Conservation (phyloP, 805 yeast species). For the Starmerella ratchasimensis region DNA sequence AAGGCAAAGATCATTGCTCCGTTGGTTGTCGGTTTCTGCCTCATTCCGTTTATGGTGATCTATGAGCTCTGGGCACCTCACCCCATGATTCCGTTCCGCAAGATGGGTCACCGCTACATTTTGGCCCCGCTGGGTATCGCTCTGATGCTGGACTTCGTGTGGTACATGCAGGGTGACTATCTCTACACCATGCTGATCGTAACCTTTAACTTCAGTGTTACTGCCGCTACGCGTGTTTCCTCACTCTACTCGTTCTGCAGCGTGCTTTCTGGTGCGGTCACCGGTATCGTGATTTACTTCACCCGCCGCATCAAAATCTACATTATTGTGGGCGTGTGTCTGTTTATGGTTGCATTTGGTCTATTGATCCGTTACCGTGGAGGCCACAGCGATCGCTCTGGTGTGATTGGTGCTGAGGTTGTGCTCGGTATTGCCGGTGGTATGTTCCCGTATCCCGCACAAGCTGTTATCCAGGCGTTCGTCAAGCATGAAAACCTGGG, state of each 20-base stretch:
- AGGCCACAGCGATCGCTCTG: slow-evolving; percentile 31
- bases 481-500: slow-evolving; percentile 55
- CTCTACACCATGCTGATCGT: slow-evolving; percentile 54
- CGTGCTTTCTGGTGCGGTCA: slow-evolving; percentile 42
- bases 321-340: slow-evolving; percentile 41
- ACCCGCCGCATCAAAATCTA: slow-evolving; percentile 44
- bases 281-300: slow-evolving; percentile 40
- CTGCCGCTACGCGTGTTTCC: slow-evolving; percentile 55
- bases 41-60: slow-evolving; percentile 42
- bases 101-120: slow-evolving; percentile 55
- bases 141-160: slow-evolving; percentile 44
- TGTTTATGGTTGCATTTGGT: slow-evolving; percentile 53
- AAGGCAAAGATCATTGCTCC: slow-evolving; percentile 54
- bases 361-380: slow-evolving; percentile 44
- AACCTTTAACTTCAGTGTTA: slow-evolving; percentile 43
- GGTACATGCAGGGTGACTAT: slow-evolving; percentile 58
- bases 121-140: slow-evolving; percentile 57
- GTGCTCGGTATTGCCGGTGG: slow-evolving; percentile 63
- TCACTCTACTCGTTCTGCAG: slow-evolving; percentile 53
- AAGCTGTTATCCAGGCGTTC: slow-evolving; percentile 45
- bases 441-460: slow-evolving; percentile 52
- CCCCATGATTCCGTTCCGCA: slow-evolving; percentile 50
- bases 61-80: slow-evolving; percentile 49
- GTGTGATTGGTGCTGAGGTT: slow-evolving; percentile 52
- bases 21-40: slow-evolving; percentile 48